phyloP scores from a whole-genome alignment of 2,329 filamentous ascomycete species.

The Ceratocystis papillata region DNA sequence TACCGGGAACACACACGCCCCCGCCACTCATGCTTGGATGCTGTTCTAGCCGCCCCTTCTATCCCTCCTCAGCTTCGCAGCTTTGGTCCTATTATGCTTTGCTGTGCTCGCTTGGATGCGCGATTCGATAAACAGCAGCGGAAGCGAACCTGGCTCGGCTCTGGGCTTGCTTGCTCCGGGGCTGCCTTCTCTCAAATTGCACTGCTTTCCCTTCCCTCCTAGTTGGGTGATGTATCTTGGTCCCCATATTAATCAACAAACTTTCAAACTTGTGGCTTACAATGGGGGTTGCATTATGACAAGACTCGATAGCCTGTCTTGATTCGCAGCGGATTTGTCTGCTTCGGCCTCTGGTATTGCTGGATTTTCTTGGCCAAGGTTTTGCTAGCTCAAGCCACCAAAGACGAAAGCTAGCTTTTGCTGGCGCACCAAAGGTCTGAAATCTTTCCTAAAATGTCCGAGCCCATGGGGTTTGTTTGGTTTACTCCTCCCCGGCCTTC shows the following conservation, averaged over 20 bases:
- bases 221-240: too few relatives aligned
- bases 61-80: not conserved
- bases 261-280: too few relatives aligned
- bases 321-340: not conserved
- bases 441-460: not conserved
- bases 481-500: not conserved
- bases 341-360: too few relatives aligned
- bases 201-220: not conserved
- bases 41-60: not conserved
- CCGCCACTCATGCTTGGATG: not conserved
- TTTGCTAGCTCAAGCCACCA: not conserved
- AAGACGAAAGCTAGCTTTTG: not conserved
- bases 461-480: not conserved
- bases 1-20: not conserved
- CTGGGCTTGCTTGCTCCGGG: not conserved
- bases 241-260: too few relatives aligned
- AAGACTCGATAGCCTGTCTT: not conserved
- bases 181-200: not conserved
- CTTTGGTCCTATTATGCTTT: not conserved
- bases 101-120: not conserved
- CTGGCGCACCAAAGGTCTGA: constrained; percentile 1
- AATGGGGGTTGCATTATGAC: not conserved
- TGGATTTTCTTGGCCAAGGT: not conserved
- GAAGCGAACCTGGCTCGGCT: not conserved
- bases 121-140: not conserved